These are phyloP conservation scores for Rhizoclosmatium globosum DNA, from an alignment of 192 early-diverging fungal species.

Conservation along the genomic window DNA sequence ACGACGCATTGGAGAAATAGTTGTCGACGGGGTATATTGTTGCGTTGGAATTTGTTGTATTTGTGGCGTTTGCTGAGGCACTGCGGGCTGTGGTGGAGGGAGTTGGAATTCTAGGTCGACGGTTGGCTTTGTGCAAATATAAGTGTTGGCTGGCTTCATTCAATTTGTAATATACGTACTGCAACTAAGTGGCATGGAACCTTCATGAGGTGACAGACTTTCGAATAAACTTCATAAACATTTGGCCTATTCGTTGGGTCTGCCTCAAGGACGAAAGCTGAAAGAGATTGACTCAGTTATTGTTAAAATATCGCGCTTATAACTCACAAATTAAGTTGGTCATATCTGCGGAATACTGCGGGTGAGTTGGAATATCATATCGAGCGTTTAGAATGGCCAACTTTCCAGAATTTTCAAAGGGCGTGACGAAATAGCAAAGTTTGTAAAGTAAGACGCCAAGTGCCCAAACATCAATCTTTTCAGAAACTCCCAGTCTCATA, in stretches of 20 bases:
- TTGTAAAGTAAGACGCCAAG: slow-evolving; percentile 96
- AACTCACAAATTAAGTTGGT: slow-evolving; percentile 49
- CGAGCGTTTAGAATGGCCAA: slow-evolving; percentile 89
- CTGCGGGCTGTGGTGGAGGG: slow-evolving; percentile 22
- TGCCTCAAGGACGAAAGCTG: slow-evolving; percentile 77
- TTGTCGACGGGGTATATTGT: slow-evolving; percentile 32
- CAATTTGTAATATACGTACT: not conserved
- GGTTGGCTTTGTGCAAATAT: not conserved
- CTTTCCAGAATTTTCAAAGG: slow-evolving; percentile 90
- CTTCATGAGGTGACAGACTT: slow-evolving; percentile 69
- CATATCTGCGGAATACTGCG: slow-evolving; percentile 58
- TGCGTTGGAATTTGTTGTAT: not conserved
- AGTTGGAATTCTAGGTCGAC: not conserved
- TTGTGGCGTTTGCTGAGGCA: slow-evolving; percentile 8
- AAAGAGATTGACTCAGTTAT: not conserved
- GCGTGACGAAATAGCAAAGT: slow-evolving; percentile 88
- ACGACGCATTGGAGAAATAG: slow-evolving; percentile 86
- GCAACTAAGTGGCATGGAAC: slow-evolving; percentile 64
- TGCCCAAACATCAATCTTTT: slow-evolving; percentile 81
- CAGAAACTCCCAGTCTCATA: slow-evolving; percentile 79
- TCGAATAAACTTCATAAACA: slow-evolving; percentile 80
- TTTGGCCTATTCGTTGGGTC: slow-evolving; percentile 79
- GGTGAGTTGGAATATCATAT: slow-evolving; percentile 79
- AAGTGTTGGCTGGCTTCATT: slow-evolving; percentile 10
- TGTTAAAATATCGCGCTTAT: not conserved